Evolutionary conservation across 176 grass and related monocot species (phyloP).

Genomic region (Cenchrus americanus): DNA sequence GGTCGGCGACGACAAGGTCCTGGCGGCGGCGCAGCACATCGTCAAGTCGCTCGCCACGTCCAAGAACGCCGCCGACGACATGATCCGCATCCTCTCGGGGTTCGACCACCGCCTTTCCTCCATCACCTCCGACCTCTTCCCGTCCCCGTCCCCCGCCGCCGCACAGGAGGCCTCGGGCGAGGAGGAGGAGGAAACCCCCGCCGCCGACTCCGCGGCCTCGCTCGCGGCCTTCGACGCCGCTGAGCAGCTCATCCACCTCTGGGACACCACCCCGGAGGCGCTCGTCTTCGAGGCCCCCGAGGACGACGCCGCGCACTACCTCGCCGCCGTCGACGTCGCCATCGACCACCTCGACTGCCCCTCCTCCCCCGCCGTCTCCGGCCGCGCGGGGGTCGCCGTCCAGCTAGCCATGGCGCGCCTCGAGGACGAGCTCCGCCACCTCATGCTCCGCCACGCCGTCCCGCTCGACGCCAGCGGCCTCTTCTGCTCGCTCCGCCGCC

Average conservation of each 20-base stretch:
- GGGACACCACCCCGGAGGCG: constrained; percentile 72
- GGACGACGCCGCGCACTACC: constrained; percentile 61
- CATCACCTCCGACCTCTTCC: constrained; percentile 64
- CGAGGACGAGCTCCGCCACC: constrained; percentile 86
- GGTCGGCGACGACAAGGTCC: constrained; percentile 74
- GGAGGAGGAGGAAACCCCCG: not conserved
- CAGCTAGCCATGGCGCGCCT: constrained; percentile 90
- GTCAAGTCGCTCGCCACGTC: constrained; percentile 95
- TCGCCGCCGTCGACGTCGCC: constrained; percentile 55
- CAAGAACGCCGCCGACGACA: constrained; percentile 99
- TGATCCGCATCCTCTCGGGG: constrained; percentile 97
- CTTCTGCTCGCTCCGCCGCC: constrained; percentile 83
- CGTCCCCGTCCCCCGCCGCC: constrained; percentile 28
- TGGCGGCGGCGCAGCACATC: constrained; percentile 97
- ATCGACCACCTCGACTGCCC: constrained; percentile 33
- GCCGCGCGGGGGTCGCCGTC: constrained; percentile 53
- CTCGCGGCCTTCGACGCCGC: constrained; percentile 54
- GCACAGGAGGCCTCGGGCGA: not conserved
- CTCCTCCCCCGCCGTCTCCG: not conserved
- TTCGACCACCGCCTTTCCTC: constrained; percentile 93
- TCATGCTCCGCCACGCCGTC: constrained; percentile 76
- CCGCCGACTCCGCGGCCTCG: not conserved
- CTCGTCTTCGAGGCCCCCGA: constrained; percentile 74
- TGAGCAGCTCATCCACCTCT: constrained; percentile 69
- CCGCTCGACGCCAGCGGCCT: constrained; percentile 75